These are phyloP conservation scores for Citrus australasica DNA, from an alignment of 345 rosid species.

Conservation along the genomic window DNA sequence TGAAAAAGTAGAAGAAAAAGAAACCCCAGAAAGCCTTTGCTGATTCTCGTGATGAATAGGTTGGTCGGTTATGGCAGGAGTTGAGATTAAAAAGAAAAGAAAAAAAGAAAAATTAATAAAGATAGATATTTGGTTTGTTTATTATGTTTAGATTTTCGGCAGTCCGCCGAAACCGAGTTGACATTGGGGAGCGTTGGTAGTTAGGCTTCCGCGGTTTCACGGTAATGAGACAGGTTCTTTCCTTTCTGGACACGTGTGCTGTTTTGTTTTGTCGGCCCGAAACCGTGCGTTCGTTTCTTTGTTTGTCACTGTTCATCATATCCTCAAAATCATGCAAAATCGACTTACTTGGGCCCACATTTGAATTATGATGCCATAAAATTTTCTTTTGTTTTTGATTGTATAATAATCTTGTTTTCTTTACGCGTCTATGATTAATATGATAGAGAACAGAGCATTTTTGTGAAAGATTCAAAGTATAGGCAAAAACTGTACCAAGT, in stretches of 20 bases:
- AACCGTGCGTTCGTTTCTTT: not conserved
- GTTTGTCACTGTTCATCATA: too few relatives aligned
- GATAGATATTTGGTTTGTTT: not conserved
- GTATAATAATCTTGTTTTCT: not conserved
- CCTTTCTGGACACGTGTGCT: not conserved
- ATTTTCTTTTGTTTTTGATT: not conserved
- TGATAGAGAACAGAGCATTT: not conserved
- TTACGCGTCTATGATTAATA: not conserved
- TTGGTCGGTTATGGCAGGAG: not conserved
- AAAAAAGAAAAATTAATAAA: too few relatives aligned
- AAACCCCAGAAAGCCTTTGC: not conserved
- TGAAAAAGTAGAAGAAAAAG: not conserved
- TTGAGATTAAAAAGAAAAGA: not conserved
- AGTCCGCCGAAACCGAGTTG: not conserved
- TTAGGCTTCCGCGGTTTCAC: constrained; percentile 12
- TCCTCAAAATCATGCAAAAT: not conserved
- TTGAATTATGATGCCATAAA: not conserved
- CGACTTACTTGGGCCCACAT: too few relatives aligned
- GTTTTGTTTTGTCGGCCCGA: not conserved
- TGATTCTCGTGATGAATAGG: constrained; percentile 4
- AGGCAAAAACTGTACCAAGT: too few relatives aligned
- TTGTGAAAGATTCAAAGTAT: not conserved
- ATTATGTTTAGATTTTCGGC: not conserved
- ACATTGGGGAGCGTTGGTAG: not conserved
- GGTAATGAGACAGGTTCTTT: not conserved